Evolutionary conservation across 1,139 yeast species (phyloP).

Genomic region (Saccharomyces hybrid): DNA sequence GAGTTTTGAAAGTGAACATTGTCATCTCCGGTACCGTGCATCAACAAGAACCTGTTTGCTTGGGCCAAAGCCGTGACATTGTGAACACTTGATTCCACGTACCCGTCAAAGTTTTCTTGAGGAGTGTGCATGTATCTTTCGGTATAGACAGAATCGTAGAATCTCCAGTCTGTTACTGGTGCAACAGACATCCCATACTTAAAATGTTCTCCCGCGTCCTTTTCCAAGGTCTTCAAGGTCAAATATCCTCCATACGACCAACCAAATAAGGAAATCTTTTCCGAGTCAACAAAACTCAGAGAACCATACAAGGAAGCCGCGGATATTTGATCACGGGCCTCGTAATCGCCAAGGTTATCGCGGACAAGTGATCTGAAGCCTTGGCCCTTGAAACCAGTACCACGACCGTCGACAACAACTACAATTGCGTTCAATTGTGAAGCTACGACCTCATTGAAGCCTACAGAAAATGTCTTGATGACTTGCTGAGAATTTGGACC

Average conservation of each 20-base stretch:
- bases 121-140: conserved; percentile 74
- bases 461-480: conserved; percentile 43
- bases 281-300: conserved; percentile 49
- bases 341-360: conserved; percentile 59
- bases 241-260: conserved; percentile 82
- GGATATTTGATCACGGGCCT: conserved; percentile 61
- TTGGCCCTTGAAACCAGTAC: conserved; percentile 64
- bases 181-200: conserved; percentile 72
- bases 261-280: conserved; percentile 67
- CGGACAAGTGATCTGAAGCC: conserved; percentile 56
- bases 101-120: conserved; percentile 51
- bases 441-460: conserved; percentile 59
- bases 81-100: conserved; percentile 45
- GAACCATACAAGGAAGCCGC: conserved; percentile 57
- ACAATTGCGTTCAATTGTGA: conserved; percentile 65
- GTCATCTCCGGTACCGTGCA: conserved; percentile 81
- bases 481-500: conserved; percentile 80
- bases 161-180: conserved; percentile 72
- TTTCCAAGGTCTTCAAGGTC: conserved; percentile 66
- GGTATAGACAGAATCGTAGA: conserved; percentile 70
- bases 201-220: conserved; percentile 52
- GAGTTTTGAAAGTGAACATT: conserved; percentile 74
- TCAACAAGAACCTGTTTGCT: conserved; percentile 52
- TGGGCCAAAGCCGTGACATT: conserved; percentile 41
- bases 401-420: conserved; percentile 77